Conservation (phyloP, 192 early-diverging fungal species). For the Gamsiella multidivaricata region DNA sequence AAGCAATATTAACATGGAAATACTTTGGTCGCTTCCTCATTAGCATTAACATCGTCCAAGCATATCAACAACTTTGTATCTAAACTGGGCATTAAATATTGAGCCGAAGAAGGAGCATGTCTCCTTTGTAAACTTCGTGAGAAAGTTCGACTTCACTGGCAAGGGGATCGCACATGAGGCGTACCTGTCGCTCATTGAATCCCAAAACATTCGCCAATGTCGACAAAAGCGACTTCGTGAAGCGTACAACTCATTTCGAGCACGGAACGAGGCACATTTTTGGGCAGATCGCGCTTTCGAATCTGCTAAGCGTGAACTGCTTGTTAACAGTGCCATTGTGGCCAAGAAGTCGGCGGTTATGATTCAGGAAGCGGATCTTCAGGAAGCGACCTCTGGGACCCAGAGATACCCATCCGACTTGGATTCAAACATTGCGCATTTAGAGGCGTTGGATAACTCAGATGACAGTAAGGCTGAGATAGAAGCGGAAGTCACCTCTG, state of each 20-base stretch:
- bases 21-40: constrained; percentile 7
- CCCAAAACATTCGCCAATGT: constrained; percentile 13
- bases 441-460: too few species aligned
- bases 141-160: constrained; percentile 20
- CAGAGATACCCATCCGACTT: constrained; percentile 21
- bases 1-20: constrained; percentile 5
- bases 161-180: constrained; percentile 25
- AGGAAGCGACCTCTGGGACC: constrained; percentile 7
- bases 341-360: constrained; percentile 23
- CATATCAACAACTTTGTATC: constrained; percentile 12
- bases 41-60: constrained; percentile 7
- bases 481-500: constrained; percentile 1
- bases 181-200: constrained; percentile 25
- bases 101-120: constrained; percentile 29
- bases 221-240: constrained; percentile 23
- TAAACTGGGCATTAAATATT: constrained; percentile 16
- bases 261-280: constrained; percentile 14
- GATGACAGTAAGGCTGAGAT: background rate
- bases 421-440: background rate
- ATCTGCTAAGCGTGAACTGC: background rate
- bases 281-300: constrained; percentile 10
- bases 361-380: constrained; percentile 16
- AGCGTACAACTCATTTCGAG: constrained; percentile 16
- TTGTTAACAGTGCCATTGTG: constrained; percentile 25
- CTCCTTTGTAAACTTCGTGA: constrained; percentile 28